phyloP scores from a whole-genome alignment of 257 asterid species.

The Rubia yunnanensis region DNA sequence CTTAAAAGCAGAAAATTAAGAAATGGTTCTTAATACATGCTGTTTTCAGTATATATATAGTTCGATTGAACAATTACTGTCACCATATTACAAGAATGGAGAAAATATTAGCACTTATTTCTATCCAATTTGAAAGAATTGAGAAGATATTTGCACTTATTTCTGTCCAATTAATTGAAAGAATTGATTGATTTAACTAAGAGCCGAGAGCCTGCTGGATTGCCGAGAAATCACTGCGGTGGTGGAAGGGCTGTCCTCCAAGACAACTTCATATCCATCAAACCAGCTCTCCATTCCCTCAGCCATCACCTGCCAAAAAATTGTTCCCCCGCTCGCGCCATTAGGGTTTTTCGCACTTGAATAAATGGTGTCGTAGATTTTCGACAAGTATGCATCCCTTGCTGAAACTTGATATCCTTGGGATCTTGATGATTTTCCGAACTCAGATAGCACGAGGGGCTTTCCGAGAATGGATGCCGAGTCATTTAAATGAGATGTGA shows the following conservation, averaged over 20 bases:
- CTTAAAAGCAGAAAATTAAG: too few relatives aligned
- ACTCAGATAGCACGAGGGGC: slow-evolving; percentile 18
- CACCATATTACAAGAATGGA: neutral
- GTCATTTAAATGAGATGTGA: slow-evolving; percentile 16
- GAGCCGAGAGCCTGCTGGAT: slow-evolving; percentile 18
- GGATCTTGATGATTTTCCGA: slow-evolving; percentile 14
- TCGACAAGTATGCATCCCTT: slow-evolving; percentile 16
- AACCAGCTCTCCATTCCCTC: slow-evolving; percentile 16
- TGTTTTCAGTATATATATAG: too few relatives aligned
- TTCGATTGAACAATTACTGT: neutral
- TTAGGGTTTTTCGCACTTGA: slow-evolving; percentile 7
- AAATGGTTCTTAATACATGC: too few relatives aligned
- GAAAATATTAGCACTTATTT: neutral
- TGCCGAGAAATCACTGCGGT: slow-evolving; percentile 19
- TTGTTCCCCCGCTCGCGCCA: slow-evolving; percentile 9
- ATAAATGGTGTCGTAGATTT: slow-evolving; percentile 12
- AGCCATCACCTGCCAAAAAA: slow-evolving; percentile 23
- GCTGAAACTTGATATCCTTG: neutral
- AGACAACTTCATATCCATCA: slow-evolving; percentile 24
- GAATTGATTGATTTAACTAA: neutral
- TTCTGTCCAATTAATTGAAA: too few relatives aligned
- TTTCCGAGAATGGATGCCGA: slow-evolving; percentile 11
- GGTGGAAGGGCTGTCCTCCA: slow-evolving; percentile 16
- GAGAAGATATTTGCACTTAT: too few relatives aligned
- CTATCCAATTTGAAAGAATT: too few relatives aligned